Base-by-base conservation (phyloP, 208 protist genomes). In the Trypanosoma scelopori region DNA sequence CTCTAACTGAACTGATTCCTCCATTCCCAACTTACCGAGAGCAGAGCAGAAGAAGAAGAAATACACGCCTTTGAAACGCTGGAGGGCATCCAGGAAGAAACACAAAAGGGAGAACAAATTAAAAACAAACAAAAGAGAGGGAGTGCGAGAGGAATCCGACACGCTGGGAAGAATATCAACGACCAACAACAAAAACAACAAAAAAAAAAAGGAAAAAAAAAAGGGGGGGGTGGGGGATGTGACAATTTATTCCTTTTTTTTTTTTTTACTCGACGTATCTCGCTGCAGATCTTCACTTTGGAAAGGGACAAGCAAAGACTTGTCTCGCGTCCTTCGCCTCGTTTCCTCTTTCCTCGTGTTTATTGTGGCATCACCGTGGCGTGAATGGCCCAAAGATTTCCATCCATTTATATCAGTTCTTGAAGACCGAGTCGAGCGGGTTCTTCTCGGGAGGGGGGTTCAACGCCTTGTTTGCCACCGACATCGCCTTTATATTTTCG, bases 371-470 rank as follows among this genome's bases (percentile, higher is more conserved):
- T 22, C 5, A n/a, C 15, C n/a, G 23, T 56, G 6, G 13, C 12
- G 15, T 6, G 48, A 16, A n/a, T 12, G 48, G 13, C 12, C 22
- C 48, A 4, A 37, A 37, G 9, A 11, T 37, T 49, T 13, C 2
- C 20, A n/a, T 5, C 13, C 3, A 23, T 13, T 18, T 49, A 25
- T 6, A 18, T 53, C 15, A 53, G 27, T 45, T 37, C 32, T 76
- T 71, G 69, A 94, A 94, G 15, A 94, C 79, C 5, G 81, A 39
- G 49, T 94, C 88, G 27, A 94, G 75, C 18, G 85, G 85, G 51
- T 90, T 81, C 18, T 59, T 69, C 43, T 77, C 77, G 0, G 85
- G 78, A 3, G 74, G 62, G 1, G 88, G 85, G 59, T 94, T 82
- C 41, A 82, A 63, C 27, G 84, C 85, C 51, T 81, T 75, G 77